Conservation (phyloP, 2,329 filamentous ascomycete species). For the Septoria petroselini region DNA sequence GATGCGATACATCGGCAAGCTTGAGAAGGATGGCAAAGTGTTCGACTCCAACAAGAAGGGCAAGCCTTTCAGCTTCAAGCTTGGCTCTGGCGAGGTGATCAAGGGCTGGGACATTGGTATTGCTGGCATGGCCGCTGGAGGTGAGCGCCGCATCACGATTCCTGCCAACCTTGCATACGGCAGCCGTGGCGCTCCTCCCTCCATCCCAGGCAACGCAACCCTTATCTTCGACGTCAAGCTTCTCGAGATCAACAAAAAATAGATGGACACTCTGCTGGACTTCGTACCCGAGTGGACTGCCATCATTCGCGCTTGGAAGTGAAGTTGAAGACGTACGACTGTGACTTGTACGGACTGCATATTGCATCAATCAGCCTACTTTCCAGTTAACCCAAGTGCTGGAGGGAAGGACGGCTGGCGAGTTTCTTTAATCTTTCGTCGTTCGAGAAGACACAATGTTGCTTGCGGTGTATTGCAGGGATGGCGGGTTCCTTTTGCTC, state of each 20-base stretch:
- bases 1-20: slow-evolving; percentile 98
- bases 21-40: slow-evolving; percentile 79
- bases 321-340: neutral
- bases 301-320: neutral
- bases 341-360: slow-evolving; percentile 8
- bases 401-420: slow-evolving; percentile 38
- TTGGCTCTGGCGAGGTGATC: slow-evolving; percentile 92
- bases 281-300: too few relatives aligned
- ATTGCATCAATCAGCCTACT: slow-evolving; percentile 30
- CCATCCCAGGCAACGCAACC: slow-evolving; percentile 87
- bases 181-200: slow-evolving; percentile 67
- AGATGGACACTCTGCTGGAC: neutral
- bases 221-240: slow-evolving; percentile 76
- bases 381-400: slow-evolving; percentile 36
- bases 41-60: slow-evolving; percentile 99
- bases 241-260: slow-evolving; percentile 43
- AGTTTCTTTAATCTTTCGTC: slow-evolving; percentile 11
- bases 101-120: slow-evolving; percentile 98
- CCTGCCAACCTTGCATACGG: slow-evolving; percentile 87
- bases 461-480: slow-evolving; percentile 20
- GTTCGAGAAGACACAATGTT: slow-evolving; percentile 24
- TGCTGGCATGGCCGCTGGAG: slow-evolving; percentile 85
- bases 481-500: slow-evolving; percentile 26
- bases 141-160: slow-evolving; percentile 88
- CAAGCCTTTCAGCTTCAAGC: slow-evolving; percentile 94